These are phyloP conservation scores for Teunomyces kruisii DNA, from an alignment of 805 yeast species.

Conservation along the genomic window DNA sequence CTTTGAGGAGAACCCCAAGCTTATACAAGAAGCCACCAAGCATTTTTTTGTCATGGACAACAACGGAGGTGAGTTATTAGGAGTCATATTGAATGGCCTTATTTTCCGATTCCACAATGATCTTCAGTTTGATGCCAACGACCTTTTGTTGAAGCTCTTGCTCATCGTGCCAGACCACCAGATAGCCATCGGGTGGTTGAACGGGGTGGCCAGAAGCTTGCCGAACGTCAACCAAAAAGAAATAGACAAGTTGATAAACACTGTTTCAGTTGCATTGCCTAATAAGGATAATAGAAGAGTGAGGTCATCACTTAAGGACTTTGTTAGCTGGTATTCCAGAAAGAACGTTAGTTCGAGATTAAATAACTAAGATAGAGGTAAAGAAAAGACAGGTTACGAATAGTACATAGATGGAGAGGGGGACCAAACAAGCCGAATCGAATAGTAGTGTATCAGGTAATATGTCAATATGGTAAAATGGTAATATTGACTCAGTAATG, in stretches of 20 bases:
- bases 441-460: too few species aligned
- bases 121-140: conserved; percentile 70
- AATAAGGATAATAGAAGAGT: conserved; percentile 73
- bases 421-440: too few species aligned
- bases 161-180: conserved; percentile 47
- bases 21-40: conserved; percentile 18
- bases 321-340: conserved; percentile 79
- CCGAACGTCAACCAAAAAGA: conserved; percentile 72
- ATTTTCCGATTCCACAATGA: conserved; percentile 71
- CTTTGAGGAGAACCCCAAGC: conserved; percentile 47
- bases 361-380: conserved; percentile 10
- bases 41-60: conserved; percentile 40
- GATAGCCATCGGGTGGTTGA: conserved; percentile 59
- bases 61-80: conserved; percentile 58
- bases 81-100: conserved; percentile 61
- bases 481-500: too few species aligned
- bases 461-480: too few species aligned
- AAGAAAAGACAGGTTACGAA: background rate
- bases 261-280: conserved; percentile 58
- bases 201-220: conserved; percentile 51
- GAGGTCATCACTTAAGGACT: conserved; percentile 70
- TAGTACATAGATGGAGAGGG: too few species aligned
- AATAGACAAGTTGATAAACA: conserved; percentile 56
- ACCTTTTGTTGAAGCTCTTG: conserved; percentile 64
- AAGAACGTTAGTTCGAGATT: conserved; percentile 55